These are phyloP conservation scores for Hypoxylon crocopeplum DNA, from an alignment of 495 filamentous ascomycete species.

Conservation along the genomic window DNA sequence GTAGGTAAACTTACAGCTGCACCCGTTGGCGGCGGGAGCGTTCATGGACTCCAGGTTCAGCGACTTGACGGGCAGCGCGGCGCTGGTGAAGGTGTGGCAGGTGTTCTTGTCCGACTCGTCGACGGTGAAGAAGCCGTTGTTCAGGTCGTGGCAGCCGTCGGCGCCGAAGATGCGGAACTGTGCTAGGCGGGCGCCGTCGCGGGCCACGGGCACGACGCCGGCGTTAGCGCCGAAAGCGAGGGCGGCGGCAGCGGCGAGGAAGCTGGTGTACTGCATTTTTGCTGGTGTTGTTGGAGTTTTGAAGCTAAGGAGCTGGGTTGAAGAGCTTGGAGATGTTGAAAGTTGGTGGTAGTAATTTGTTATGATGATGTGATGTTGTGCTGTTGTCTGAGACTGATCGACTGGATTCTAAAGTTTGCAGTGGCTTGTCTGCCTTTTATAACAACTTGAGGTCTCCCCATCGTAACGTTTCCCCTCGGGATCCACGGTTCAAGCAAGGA, in stretches of 20 bases:
- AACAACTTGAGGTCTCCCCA: slow-evolving; percentile 8
- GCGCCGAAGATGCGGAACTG: slow-evolving; percentile 41
- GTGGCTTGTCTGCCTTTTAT: slow-evolving; percentile 22
- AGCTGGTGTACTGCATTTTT: slow-evolving; percentile 41
- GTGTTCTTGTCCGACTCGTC: slow-evolving; percentile 30
- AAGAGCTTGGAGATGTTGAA: slow-evolving; percentile 5
- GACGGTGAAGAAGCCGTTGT: slow-evolving; percentile 40
- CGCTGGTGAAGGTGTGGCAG: slow-evolving; percentile 24
- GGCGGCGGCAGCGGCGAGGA: slow-evolving; percentile 28
- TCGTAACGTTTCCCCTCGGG: background rate
- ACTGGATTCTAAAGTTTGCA: slow-evolving; percentile 1
- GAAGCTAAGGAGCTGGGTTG: background rate
- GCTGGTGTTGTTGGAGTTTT: slow-evolving; percentile 6
- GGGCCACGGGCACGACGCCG: slow-evolving; percentile 9
- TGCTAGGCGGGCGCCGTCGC: slow-evolving; percentile 35
- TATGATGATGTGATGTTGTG: background rate
- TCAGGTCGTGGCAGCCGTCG: slow-evolving; percentile 27
- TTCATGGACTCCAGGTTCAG: slow-evolving; percentile 22
- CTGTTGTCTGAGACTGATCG: slow-evolving; percentile 13
- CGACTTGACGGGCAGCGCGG: slow-evolving; percentile 11
- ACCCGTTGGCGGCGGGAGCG: slow-evolving; percentile 21
- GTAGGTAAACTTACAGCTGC: slow-evolving; percentile 29
- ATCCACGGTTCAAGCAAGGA: background rate
- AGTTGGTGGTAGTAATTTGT: background rate
- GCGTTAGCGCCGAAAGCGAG: slow-evolving; percentile 33